These are phyloP conservation scores for Claviceps cyperi DNA, from an alignment of 2,329 filamentous ascomycete species.

Conservation along the genomic window DNA sequence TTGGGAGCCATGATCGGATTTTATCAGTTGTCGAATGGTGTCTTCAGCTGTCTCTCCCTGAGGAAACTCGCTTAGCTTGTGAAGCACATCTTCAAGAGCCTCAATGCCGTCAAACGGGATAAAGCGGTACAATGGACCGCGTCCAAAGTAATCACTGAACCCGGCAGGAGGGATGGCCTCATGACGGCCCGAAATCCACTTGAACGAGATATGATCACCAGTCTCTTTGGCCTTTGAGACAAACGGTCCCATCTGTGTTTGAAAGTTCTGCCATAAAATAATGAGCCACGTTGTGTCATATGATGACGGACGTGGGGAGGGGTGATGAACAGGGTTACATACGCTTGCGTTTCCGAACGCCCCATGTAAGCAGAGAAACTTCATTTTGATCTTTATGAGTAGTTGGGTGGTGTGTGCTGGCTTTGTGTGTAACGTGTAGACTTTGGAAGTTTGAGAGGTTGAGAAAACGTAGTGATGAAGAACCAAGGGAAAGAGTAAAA, in stretches of 20 bases:
- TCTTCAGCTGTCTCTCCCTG: constrained; percentile 38
- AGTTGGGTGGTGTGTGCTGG: not conserved
- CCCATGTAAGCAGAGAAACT: constrained; percentile 41
- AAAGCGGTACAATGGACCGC: constrained; percentile 40
- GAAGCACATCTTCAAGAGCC: constrained; percentile 30
- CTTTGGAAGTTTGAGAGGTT: no score
- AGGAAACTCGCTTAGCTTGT: constrained; percentile 39
- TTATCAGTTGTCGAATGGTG: constrained; percentile 36
- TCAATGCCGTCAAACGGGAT: constrained; percentile 31
- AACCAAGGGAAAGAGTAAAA: no score
- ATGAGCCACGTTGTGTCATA: not conserved
- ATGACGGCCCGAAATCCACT: constrained; percentile 37
- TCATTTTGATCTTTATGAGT: constrained; percentile 24
- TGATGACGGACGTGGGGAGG: not conserved
- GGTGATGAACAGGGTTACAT: constrained; percentile 12
- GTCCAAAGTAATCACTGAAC: constrained; percentile 43
- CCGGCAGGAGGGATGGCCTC: constrained; percentile 34
- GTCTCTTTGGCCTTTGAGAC: constrained; percentile 10
- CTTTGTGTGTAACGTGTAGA: not conserved
- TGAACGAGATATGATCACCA: constrained; percentile 19
- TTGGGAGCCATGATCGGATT: not conserved
- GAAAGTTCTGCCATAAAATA: constrained; percentile 31
- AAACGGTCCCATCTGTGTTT: constrained; percentile 33
- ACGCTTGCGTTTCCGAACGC: constrained; percentile 42
- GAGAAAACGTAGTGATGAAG: no score